Base-by-base conservation (phyloP, 2,329 filamentous ascomycete species). In the Aspergillus sp. region DNA sequence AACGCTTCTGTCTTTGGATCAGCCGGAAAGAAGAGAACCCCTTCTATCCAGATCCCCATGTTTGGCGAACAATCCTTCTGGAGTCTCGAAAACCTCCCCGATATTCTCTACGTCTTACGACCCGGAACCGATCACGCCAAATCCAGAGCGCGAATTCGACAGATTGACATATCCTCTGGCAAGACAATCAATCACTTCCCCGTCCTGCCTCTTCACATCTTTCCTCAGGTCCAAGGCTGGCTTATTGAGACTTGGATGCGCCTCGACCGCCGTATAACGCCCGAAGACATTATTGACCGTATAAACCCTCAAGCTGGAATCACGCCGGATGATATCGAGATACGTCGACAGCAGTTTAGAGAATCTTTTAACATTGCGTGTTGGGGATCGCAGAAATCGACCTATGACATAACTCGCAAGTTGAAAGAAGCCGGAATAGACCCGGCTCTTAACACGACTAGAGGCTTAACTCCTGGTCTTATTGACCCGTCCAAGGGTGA, bases 231-330 rank as follows among this genome's bases (percentile, higher is more conserved):
- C 1, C 51, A 56, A 38, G 55, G 50, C 8, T 61, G 54, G 54
- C 45, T 57, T 5, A 42, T 58, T 12, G 58, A 60, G 41, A 49
- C 57, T 27, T 61, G 57, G 58, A 39, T 49, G 30, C 57, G 56
- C 27, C 31, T 53, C 6, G 58, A 61, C 37, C 47, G 51, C 12
- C 51, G 56, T 11, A 56, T 60, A 36, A 48, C 43, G 5, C 31
- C 40, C 4, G 7, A 47, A 11, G 58, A 61, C 26, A 59, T 61
- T 32, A 45, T 58, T 8, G 53, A 54, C 37, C 50, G 58, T 4
- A 45, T 59, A 27, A 47, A 52, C 33, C 52, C 51, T 5, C 48
- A 48, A 11, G 5, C 2, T 4, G 27, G 26, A 9, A 36, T 52
- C 2, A 41, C 40, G 7, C 28, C 34, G 2, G 13, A 40, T 2